Evolutionary conservation across 1,284 basidiomycete genomes (phyloP).

Genomic region (Pseudozyma flocculosa): DNA sequence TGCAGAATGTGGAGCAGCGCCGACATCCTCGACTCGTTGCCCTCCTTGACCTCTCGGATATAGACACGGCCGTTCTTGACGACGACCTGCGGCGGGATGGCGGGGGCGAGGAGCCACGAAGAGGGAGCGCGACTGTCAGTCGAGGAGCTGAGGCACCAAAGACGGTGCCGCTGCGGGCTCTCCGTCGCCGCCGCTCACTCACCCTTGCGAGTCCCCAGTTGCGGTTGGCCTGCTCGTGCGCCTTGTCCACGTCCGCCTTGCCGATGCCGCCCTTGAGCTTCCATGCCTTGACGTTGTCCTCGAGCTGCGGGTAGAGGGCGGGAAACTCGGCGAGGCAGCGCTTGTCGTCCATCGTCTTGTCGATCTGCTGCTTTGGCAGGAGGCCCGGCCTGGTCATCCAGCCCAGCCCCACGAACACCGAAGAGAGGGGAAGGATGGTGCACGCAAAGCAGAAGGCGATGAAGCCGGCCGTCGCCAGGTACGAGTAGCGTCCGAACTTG

Average conservation of each 20-base stretch:
- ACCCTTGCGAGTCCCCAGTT: constrained; percentile 30
- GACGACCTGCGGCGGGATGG: constrained; percentile 4
- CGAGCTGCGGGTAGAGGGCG: constrained; percentile 36
- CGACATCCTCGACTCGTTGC: constrained; percentile 32
- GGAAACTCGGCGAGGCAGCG: constrained; percentile 37
- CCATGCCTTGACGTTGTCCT: constrained; percentile 25
- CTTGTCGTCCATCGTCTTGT: constrained; percentile 21
- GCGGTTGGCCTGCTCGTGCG: constrained; percentile 2
- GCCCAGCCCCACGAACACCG: not conserved
- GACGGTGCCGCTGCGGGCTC: no score
- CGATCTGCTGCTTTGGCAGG: constrained; percentile 5
- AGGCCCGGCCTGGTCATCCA: constrained; percentile 2
- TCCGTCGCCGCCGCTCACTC: not conserved
- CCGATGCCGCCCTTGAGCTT: constrained; percentile 26
- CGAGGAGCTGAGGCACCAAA: no score
- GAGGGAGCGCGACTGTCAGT: not conserved
- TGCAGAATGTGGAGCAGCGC: constrained; percentile 28
- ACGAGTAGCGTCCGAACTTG: no score
- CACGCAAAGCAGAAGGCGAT: constrained; percentile 12
- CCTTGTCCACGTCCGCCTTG: constrained; percentile 20
- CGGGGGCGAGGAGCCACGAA: not conserved
- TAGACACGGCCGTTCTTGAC: constrained; percentile 36
- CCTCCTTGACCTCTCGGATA: constrained; percentile 28
- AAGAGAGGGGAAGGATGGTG: constrained; percentile 9
- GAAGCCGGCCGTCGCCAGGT: no score